phyloP scores from a whole-genome alignment of 2,329 filamentous ascomycete species.

The Fusarium decemcellulare region DNA sequence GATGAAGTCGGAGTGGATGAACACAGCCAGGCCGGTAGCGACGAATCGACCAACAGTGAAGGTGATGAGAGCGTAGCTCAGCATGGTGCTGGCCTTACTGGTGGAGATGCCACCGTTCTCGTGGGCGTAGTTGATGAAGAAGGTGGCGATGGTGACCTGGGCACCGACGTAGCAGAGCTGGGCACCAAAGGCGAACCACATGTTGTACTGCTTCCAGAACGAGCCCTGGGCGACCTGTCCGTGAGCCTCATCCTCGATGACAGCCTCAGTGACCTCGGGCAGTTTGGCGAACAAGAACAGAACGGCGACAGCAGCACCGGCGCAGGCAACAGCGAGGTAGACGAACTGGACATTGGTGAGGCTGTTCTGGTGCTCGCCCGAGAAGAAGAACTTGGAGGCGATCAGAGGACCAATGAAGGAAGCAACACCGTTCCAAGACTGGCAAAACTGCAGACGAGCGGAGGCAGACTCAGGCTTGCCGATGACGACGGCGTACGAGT shows the following conservation, averaged over 20 bases:
- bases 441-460: slow-evolving; percentile 68
- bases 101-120: slow-evolving; percentile 69
- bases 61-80: slow-evolving; percentile 81
- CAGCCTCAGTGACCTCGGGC: slow-evolving; percentile 76
- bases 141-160: slow-evolving; percentile 75
- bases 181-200: slow-evolving; percentile 82
- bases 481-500: slow-evolving; percentile 75
- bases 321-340: slow-evolving; percentile 77
- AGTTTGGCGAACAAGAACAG: slow-evolving; percentile 79
- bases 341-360: slow-evolving; percentile 82
- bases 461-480: slow-evolving; percentile 46
- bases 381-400: slow-evolving; percentile 81
- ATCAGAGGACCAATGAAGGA: slow-evolving; percentile 80
- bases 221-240: slow-evolving; percentile 70
- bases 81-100: slow-evolving; percentile 71
- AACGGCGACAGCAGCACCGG: slow-evolving; percentile 76
- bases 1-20: slow-evolving; percentile 77
- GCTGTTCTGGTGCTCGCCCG: slow-evolving; percentile 67
- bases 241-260: slow-evolving; percentile 57
- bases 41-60: slow-evolving; percentile 82
- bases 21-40: slow-evolving; percentile 74
- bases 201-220: slow-evolving; percentile 78
- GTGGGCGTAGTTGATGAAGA: slow-evolving; percentile 81
- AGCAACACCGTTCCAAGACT: slow-evolving; percentile 83
- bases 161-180: slow-evolving; percentile 86